These are phyloP conservation scores for Colletotrichum gigasporum DNA, from an alignment of 2,329 filamentous ascomycete species.

Conservation along the genomic window DNA sequence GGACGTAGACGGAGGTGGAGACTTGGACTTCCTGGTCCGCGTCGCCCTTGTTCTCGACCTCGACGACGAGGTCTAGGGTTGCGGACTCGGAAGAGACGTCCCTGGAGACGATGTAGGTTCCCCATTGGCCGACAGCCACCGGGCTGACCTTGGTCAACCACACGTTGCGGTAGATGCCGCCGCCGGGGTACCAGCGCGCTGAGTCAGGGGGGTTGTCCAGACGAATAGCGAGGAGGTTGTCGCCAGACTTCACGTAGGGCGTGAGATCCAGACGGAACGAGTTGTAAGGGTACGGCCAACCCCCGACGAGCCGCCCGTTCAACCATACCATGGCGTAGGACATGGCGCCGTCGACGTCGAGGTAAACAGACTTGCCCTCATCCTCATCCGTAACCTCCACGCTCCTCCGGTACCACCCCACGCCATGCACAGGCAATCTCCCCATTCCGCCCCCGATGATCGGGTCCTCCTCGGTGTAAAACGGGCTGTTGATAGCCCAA, in stretches of 20 bases:
- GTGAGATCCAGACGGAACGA: conserved; percentile 62
- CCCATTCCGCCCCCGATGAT: conserved; percentile 50
- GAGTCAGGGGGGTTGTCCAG: conserved; percentile 58
- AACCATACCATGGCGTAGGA: conserved; percentile 62
- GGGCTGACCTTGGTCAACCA: conserved; percentile 60
- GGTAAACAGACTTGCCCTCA: conserved; percentile 48
- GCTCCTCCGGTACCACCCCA: conserved; percentile 61
- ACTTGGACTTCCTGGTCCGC: conserved; percentile 46
- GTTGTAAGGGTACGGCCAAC: conserved; percentile 61
- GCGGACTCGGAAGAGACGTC: conserved; percentile 55
- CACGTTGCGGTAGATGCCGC: conserved; percentile 62
- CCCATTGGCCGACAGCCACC: conserved; percentile 58
- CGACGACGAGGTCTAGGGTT: conserved; percentile 51
- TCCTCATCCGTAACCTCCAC: conserved; percentile 44
- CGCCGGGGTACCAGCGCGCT: conserved; percentile 65
- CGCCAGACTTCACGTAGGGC: conserved; percentile 45
- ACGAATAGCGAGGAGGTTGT: conserved; percentile 58
- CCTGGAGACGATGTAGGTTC: conserved; percentile 58
- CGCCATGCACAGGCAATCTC: conserved; percentile 58
- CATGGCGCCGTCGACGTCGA: conserved; percentile 63
- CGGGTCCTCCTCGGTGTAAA: conserved; percentile 44
- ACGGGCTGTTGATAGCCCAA: conserved; percentile 59
- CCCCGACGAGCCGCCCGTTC: conserved; percentile 58
- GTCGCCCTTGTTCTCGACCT: conserved; percentile 55
- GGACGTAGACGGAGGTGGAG: conserved; percentile 48